These are phyloP conservation scores for Mytilinidion resinicola DNA, from an alignment of 495 filamentous ascomycete genomes.

Conservation along the genomic window DNA sequence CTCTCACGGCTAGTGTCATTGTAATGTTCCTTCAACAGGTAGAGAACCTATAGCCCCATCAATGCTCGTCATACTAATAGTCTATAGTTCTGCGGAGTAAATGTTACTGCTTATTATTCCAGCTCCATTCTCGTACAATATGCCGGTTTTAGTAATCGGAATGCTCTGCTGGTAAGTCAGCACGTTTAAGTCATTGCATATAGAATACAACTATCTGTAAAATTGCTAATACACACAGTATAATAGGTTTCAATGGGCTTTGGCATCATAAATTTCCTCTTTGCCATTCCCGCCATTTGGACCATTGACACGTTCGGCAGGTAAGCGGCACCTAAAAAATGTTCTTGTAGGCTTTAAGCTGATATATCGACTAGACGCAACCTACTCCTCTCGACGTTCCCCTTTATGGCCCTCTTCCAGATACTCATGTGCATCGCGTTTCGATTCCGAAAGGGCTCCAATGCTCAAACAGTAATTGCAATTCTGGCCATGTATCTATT, in stretches of 20 bases:
- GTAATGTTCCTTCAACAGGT: constrained; percentile 9
- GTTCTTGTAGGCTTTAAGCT: background rate
- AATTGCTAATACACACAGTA: background rate
- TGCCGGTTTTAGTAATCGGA: constrained; percentile 2
- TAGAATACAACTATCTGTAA: background rate
- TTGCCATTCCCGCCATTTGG: constrained; percentile 24
- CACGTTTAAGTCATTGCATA: background rate
- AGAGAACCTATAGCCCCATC: background rate
- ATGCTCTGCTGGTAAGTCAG: constrained; percentile 5
- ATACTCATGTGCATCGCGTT: constrained; percentile 18
- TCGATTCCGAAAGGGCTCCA: background rate
- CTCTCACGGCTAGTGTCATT: constrained; percentile 1
- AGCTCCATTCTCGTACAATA: constrained; percentile 6
- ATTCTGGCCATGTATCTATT: constrained; percentile 24
- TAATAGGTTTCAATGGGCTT: constrained; percentile 16
- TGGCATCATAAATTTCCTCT: constrained; percentile 26
- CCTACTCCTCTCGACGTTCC: constrained; percentile 26
- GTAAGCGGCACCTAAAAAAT: background rate
- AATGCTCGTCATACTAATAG: background rate
- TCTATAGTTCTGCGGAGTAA: constrained; percentile 17
- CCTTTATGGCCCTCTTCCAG: constrained; percentile 18
- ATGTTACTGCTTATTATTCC: constrained; percentile 19
- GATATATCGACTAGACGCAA: constrained; percentile 21
- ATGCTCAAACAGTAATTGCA: background rate
- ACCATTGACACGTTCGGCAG: constrained; percentile 11